Conservation (phyloP, 352 stramenopile genomes). For the Pythium dissotocum region DNA sequence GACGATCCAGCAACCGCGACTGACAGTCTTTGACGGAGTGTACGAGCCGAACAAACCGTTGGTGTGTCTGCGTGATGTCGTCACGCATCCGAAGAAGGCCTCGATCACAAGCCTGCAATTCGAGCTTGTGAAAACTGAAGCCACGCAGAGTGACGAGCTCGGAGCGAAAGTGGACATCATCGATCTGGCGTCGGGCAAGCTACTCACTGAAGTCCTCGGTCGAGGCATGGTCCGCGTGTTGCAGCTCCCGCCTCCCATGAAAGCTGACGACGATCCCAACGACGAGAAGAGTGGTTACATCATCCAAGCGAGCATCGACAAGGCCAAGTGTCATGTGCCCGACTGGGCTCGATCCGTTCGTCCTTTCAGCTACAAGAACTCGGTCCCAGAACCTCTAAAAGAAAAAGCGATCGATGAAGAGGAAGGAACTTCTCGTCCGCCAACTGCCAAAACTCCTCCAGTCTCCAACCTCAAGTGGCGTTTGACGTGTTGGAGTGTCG, state of each 20-base stretch:
- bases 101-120: slow-evolving; percentile 55
- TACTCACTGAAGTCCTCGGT: slow-evolving; percentile 31
- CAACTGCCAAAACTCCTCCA: background rate
- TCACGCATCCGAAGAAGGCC: slow-evolving; percentile 44
- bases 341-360: slow-evolving; percentile 49
- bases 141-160: slow-evolving; percentile 29
- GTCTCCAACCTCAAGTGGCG: slow-evolving; percentile 36
- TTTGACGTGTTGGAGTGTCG: slow-evolving; percentile 58
- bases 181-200: slow-evolving; percentile 33
- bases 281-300: slow-evolving; percentile 45
- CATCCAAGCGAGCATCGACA: slow-evolving; percentile 67
- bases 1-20: slow-evolving; percentile 37
- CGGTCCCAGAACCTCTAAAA: slow-evolving; percentile 5
- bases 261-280: slow-evolving; percentile 22
- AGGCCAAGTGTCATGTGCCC: slow-evolving; percentile 45
- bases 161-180: slow-evolving; percentile 61
- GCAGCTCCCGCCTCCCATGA: slow-evolving; percentile 47
- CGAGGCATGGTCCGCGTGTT: slow-evolving; percentile 42
- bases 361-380: slow-evolving; percentile 33
- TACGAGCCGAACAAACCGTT: slow-evolving; percentile 74
- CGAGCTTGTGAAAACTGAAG: slow-evolving; percentile 23
- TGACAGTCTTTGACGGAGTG: slow-evolving; percentile 45
- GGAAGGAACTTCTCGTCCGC: slow-evolving; percentile 1
- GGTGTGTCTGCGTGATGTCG: slow-evolving; percentile 63
- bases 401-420: slow-evolving; percentile 17